These are phyloP conservation scores for Conticribra guillardii DNA, from an alignment of 108 stramenopile species.

Conservation along the genomic window DNA sequence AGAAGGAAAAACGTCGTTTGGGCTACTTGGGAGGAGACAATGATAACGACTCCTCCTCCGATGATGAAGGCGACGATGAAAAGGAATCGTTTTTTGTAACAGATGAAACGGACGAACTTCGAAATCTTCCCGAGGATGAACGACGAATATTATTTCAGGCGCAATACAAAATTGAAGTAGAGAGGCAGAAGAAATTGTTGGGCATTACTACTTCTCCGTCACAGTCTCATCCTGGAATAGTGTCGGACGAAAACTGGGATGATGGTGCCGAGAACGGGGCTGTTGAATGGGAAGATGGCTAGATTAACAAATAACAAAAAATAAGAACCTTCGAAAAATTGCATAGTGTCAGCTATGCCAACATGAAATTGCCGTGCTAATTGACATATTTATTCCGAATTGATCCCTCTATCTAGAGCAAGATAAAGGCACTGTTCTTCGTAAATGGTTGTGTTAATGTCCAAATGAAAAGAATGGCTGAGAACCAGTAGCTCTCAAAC, in stretches of 20 bases:
- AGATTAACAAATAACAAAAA: no score
- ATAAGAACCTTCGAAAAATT: no score
- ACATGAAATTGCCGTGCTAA: no score
- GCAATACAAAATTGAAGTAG: conserved; percentile 77
- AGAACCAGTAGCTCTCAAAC: no score
- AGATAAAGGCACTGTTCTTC: no score
- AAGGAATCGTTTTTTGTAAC: conserved; percentile 42
- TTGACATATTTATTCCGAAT: no score
- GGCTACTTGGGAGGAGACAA: conserved; percentile 40
- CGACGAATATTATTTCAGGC: conserved; percentile 73
- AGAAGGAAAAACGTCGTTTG: conserved; percentile 46
- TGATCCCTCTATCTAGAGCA: no score
- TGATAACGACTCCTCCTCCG: conserved; percentile 49
- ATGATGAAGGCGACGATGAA: conserved; percentile 40
- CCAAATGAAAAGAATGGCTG: no score
- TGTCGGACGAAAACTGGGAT: conserved; percentile 23
- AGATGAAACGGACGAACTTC: conserved; percentile 61
- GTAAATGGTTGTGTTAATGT: no score
- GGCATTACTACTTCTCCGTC: no score
- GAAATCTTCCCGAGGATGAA: conserved; percentile 66
- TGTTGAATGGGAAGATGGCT: conserved; percentile 58
- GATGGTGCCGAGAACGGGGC: conserved; percentile 15
- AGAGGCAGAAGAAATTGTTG: conserved; percentile 57
- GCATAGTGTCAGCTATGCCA: no score
- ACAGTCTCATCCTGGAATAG: conserved; percentile 21